phyloP scores from a whole-genome alignment of 768 basidiomycete genomes.

The Floccularia luteovirens region DNA sequence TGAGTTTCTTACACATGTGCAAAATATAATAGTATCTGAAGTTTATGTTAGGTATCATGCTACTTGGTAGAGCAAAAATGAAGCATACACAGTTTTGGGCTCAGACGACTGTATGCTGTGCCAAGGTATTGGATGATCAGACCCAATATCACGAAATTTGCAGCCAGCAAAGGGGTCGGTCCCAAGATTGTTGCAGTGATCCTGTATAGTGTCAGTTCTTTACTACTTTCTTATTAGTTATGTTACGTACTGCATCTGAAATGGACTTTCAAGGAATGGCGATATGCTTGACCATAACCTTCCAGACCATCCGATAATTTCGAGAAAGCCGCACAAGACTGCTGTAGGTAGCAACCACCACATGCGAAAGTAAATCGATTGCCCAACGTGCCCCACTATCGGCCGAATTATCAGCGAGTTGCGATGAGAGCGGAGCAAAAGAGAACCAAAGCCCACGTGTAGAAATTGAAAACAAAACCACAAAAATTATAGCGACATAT shows the following conservation, averaged over 20 bases:
- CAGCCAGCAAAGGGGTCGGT: slow-evolving; percentile 52
- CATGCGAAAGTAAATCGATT: slow-evolving; percentile 32
- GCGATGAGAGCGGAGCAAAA: background rate
- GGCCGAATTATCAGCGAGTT: background rate
- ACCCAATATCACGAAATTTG: slow-evolving; percentile 47
- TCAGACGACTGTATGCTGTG: slow-evolving; percentile 39
- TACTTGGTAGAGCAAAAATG: background rate
- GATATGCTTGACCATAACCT: slow-evolving; percentile 40
- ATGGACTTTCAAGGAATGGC: slow-evolving; percentile 16
- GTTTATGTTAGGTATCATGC: background rate
- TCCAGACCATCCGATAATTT: slow-evolving; percentile 49
- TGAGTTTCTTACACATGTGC: slow-evolving; percentile 19
- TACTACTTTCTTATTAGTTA: background rate
- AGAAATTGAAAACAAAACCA: slow-evolving; percentile 30
- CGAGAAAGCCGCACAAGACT: slow-evolving; percentile 36
- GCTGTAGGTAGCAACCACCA: slow-evolving; percentile 50
- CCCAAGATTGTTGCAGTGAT: slow-evolving; percentile 38
- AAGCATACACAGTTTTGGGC: slow-evolving; percentile 29
- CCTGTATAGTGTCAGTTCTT: slow-evolving; percentile 11
- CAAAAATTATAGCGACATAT: slow-evolving; percentile 26
- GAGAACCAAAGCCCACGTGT: slow-evolving; percentile 17
- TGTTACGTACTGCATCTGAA: slow-evolving; percentile 31
- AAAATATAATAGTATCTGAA: slow-evolving; percentile 31
- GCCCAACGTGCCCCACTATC: slow-evolving; percentile 37
- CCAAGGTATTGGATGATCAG: slow-evolving; percentile 36